Evolutionary conservation across 2,329 filamentous ascomycete genomes (phyloP).

Genomic region (Lojkania enalia): DNA sequence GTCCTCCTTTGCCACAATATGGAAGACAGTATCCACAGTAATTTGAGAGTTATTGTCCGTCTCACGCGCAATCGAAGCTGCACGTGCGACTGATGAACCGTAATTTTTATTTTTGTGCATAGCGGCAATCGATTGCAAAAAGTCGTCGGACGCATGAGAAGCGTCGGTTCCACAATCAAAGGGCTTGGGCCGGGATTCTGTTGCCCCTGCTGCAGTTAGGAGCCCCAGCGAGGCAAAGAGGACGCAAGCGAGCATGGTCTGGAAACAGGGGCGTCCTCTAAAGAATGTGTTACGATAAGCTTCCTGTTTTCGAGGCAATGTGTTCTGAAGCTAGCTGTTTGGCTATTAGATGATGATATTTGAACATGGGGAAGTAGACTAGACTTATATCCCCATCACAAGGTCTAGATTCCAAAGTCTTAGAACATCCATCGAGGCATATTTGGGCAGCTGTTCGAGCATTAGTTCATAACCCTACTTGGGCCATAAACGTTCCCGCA

Average conservation of each 20-base stretch:
- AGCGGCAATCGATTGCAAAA: conserved; percentile 42
- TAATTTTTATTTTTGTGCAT: conserved; percentile 35
- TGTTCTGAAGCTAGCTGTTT: neutral
- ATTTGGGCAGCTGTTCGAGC: conserved; percentile 12
- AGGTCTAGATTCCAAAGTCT: conserved; percentile 40
- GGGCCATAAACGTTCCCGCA: conserved; percentile 24
- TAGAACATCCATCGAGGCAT: conserved; percentile 31
- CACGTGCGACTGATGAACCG: conserved; percentile 32
- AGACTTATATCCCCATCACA: conserved; percentile 34
- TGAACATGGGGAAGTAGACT: neutral
- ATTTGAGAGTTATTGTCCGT: conserved; percentile 34
- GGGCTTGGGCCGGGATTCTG: conserved; percentile 28
- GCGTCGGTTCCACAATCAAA: conserved; percentile 51
- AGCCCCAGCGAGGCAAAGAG: conserved; percentile 40
- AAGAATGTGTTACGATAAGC: conserved; percentile 23
- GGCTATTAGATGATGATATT: no score
- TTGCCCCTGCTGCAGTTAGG: conserved; percentile 15
- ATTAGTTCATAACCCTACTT: conserved; percentile 22
- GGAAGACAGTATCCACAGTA: conserved; percentile 49
- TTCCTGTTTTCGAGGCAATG: conserved; percentile 2
- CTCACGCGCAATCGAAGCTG: conserved; percentile 25
- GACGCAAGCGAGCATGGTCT: conserved; percentile 29
- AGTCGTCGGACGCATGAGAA: conserved; percentile 42
- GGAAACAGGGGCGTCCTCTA: conserved; percentile 11
- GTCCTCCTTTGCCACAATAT: conserved; percentile 47